These are phyloP conservation scores for Paramecium primaurelia DNA, from an alignment of 73 alveolate genomes.

Conservation along the genomic window DNA sequence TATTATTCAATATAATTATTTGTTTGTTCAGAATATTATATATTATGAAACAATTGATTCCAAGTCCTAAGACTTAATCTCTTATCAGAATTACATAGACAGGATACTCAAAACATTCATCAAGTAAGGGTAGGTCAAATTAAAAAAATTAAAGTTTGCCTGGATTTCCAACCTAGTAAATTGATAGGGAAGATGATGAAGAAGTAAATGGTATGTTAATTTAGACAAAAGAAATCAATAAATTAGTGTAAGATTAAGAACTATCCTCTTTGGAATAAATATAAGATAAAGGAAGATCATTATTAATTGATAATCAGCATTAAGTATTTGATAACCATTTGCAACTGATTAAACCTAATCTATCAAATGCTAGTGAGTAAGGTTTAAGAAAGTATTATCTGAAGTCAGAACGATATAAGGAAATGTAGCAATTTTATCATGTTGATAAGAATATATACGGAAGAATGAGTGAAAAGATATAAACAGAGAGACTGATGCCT, in stretches of 20 bases:
- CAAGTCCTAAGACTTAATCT: neutral
- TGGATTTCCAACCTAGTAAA: neutral
- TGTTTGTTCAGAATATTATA: neutral
- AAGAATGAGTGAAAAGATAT: constrained; percentile 1
- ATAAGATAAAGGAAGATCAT: constrained; percentile 20
- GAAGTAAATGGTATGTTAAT: neutral
- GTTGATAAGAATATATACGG: constrained; percentile 38
- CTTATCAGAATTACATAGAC: neutral
- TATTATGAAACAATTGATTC: constrained; percentile 7
- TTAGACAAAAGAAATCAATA: neutral
- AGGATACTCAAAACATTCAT: neutral
- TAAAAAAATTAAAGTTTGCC: neutral
- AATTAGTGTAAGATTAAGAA: neutral
- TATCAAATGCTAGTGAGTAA: neutral
- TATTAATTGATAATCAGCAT: neutral
- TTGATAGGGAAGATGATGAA: neutral
- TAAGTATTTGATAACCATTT: neutral
- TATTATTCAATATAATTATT: neutral
- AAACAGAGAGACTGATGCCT: constrained; percentile 14
- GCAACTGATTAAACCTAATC: neutral
- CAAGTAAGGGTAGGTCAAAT: neutral
- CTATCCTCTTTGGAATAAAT: neutral
- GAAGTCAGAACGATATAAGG: neutral
- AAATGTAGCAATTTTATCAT: neutral
- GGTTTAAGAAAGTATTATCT: neutral